Conservation (phyloP, 2,329 filamentous ascomycete genomes). For the Phoma herbarum region DNA sequence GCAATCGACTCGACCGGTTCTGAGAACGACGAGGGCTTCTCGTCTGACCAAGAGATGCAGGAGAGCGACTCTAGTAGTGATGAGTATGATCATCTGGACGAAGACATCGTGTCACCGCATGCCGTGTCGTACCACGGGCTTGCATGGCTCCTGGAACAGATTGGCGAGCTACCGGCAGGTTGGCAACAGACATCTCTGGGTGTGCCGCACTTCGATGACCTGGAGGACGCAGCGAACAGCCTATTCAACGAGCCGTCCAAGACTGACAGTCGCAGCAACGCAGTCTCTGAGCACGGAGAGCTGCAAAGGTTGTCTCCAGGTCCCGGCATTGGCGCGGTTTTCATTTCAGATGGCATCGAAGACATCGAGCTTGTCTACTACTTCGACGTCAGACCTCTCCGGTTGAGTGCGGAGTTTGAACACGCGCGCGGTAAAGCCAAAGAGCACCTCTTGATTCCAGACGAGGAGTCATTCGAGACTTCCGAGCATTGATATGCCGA, state of each 20-base stretch:
- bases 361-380: conserved; percentile 27
- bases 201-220: too few species aligned
- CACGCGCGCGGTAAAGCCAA: conserved; percentile 35
- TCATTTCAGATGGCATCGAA: conserved; percentile 8
- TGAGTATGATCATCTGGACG: too few species aligned
- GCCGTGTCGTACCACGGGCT: too few species aligned
- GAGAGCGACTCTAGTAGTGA: neutral
- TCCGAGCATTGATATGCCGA: neutral
- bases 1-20: conserved; percentile 8
- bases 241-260: conserved; percentile 6
- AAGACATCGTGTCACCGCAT: conserved; percentile 1
- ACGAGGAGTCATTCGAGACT: neutral
- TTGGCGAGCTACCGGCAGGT: too few species aligned
- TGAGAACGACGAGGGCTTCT: neutral
- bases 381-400: conserved; percentile 36
- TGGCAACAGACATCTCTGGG: neutral
- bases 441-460: conserved; percentile 3
- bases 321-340: conserved; percentile 34
- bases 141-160: too few species aligned
- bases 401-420: conserved; percentile 42
- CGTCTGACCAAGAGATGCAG: neutral
- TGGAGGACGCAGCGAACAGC: conserved; percentile 9
- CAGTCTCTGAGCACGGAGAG: conserved; percentile 19
- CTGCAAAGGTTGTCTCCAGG: conserved; percentile 33
- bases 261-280: conserved; percentile 19